Evolutionary conservation across 2,329 filamentous ascomycete species (phyloP), one percentile per base, ranked within the genome.

Genomic region (Tolypocladium endophyticum): DNA sequence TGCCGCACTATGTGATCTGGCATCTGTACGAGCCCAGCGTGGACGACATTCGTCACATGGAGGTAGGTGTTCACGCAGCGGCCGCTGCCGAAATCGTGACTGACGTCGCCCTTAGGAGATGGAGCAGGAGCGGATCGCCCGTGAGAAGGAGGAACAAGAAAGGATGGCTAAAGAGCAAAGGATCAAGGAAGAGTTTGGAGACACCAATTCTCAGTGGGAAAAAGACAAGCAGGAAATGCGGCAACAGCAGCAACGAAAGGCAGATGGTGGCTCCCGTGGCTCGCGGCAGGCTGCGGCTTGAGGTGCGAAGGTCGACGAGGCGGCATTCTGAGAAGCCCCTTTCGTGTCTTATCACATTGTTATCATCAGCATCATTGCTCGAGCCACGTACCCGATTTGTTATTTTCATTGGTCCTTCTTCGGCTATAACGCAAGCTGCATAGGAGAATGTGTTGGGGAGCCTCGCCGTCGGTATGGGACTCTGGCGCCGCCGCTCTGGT

Each of bases 11-110:
- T 74, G 96, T 92, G 1, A 97, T 99, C 65, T 99, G 94, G 94
- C 94, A 99, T 86, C 81, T 99, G 69, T 99, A 99, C 78, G 94
- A 99, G 74, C 94, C 94, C n/a, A 96, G 91, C 68, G 90, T 97
- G 20, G 94, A 99, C 69, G 94, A 99, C 69, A 90, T 97, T 63
- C 87, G 89, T 61, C 94, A 97, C 70, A 99, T 99, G 94, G 93
- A 92, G 78, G 85, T 87, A 73, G 61, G 77, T 69, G 16, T 8
- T 1, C 35, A 4, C 45, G 30, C 12, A 55, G 3, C 47, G 5
- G 28, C 12, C 14, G 4, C 12, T 41, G 41, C 11, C 5, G 12
- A 53, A 4, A 16, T 20, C 30, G 18, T 55, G 30, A 20, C 59
- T 63, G 41, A 67, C 62, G 67, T 56, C 67, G 25, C 20, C 52